Evolutionary conservation across 345 rosid species (phyloP), one percentile per base, ranked within the genome.

Genomic region (Populus pruinosa): DNA sequence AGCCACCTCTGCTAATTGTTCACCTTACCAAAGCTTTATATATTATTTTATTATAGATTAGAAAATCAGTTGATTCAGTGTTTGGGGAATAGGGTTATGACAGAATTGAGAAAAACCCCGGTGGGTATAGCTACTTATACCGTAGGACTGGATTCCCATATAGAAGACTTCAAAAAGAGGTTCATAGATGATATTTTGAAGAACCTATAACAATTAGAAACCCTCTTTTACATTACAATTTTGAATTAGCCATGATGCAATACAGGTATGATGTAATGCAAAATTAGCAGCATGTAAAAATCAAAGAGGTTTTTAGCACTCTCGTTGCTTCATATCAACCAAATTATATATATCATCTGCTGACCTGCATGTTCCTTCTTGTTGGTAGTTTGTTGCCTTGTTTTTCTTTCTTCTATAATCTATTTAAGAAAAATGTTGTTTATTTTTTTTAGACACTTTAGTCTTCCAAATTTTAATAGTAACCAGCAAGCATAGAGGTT

Each of bases 101-200:
- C 73, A 67, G 77, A 90, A 71, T 4, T 91, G 83, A 82, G 80
- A 71, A 90, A 85, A 65, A 80, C 90, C 17, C 97, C 94, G 5
- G 67, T 89, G 65, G 85, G 66, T 39, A 86, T 90, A 10, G 89
- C 89, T 36, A 59, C 43, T 6, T 75, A 81, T 68, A 69, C 84
- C 0, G 88, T 87, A 69, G 90, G 90, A 67, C 70, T 85, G 12
- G 82, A 87, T 56, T 59, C 82, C 62, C 80, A 79, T n/a, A 17
- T 75, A 2, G 72, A 79, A 31, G 72, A 61, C 56, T 65, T 85
- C 44, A 41, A 67, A 71, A 41, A 47, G 47, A 23, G 68, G 62
- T 43, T 85, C 53, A 33, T 80, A 11, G 71, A 83, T 78, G 56
- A 80, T 21, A 76, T 25, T 25, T 25, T 25, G 25, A 25, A 25